These are phyloP conservation scores for Neoboletus subvelutipes DNA, from an alignment of 768 basidiomycete genomes.

Conservation along the genomic window DNA sequence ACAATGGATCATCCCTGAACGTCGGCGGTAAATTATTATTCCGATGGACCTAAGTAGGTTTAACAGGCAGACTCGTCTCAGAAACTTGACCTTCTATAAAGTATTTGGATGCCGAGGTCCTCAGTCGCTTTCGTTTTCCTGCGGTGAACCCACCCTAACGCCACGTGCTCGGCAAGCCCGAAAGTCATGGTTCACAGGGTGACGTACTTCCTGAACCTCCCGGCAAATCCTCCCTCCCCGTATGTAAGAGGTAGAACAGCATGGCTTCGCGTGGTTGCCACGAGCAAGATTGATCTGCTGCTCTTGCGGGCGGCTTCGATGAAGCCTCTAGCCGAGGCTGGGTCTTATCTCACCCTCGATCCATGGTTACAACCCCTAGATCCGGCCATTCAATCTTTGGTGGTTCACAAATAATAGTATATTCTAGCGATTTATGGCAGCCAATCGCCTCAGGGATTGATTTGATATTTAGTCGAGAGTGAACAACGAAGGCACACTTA, in stretches of 20 bases:
- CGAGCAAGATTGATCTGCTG: slow-evolving; percentile 6
- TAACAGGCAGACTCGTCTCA: background rate
- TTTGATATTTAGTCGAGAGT: slow-evolving; percentile 9
- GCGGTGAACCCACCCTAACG: background rate
- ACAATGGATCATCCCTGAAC: slow-evolving; percentile 10
- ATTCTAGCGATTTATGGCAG: slow-evolving; percentile 7
- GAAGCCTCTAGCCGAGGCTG: background rate
- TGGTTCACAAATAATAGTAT: background rate
- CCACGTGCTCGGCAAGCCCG: background rate
- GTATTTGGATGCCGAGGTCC: too few species aligned
- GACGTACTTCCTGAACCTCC: background rate
- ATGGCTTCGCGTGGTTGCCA: slow-evolving; percentile 21
- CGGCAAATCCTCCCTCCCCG: background rate
- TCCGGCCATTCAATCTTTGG: slow-evolving; percentile 1
- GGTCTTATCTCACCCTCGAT: background rate
- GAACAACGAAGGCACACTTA: background rate
- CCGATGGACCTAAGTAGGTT: background rate
- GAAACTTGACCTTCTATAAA: background rate
- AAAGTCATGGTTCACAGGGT: background rate
- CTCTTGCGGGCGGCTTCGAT: background rate
- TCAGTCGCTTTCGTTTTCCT: background rate
- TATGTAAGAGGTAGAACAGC: slow-evolving; percentile 15
- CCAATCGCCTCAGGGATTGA: slow-evolving; percentile 6
- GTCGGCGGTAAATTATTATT: background rate
- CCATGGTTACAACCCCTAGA: slow-evolving; percentile 6